Evolutionary conservation across 1,139 yeast genomes (phyloP).

Genomic region (Protomyces inouyei): DNA sequence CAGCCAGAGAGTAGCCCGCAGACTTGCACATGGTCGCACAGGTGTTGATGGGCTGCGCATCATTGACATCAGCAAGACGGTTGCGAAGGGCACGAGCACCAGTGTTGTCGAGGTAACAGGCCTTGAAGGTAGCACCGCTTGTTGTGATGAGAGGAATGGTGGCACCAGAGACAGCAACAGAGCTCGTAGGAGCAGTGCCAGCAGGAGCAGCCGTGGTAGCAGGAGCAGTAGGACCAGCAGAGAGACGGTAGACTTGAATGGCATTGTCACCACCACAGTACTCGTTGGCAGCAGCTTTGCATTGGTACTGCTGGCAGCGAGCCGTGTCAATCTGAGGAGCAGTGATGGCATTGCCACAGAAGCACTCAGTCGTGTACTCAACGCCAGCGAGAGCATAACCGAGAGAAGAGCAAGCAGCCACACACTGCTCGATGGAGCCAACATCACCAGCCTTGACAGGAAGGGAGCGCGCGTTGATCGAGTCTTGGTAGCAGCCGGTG

Average conservation of each 20-base stretch:
- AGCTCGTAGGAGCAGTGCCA: neutral
- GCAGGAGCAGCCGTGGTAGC: neutral
- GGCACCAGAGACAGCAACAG: neutral
- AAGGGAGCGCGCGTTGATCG: neutral
- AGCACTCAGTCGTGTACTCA: constrained; percentile 10
- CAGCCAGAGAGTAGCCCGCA: constrained; percentile 23
- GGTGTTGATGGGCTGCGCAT: neutral
- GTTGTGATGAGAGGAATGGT: neutral
- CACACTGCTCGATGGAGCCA: constrained; percentile 2
- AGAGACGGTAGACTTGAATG: constrained; percentile 12
- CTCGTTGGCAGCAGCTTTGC: constrained; percentile 22
- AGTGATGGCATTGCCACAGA: constrained; percentile 17
- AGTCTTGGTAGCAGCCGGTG: neutral
- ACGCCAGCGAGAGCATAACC: neutral
- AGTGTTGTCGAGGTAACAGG: neutral
- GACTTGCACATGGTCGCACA: constrained; percentile 11
- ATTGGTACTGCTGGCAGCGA: constrained; percentile 14
- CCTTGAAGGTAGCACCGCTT: neutral
- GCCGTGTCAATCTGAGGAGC: constrained; percentile 8
- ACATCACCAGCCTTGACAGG: neutral
- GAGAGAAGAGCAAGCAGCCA: neutral
- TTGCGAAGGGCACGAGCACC: neutral
- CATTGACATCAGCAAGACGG: neutral
- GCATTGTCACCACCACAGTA: constrained; percentile 22
- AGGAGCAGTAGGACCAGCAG: neutral